Percentiles rank a stretch among this genome's conserved stretches.
Evolutionary conservation across 83 land plant species (phyloP).

Genomic region (Picea abies): DNA sequence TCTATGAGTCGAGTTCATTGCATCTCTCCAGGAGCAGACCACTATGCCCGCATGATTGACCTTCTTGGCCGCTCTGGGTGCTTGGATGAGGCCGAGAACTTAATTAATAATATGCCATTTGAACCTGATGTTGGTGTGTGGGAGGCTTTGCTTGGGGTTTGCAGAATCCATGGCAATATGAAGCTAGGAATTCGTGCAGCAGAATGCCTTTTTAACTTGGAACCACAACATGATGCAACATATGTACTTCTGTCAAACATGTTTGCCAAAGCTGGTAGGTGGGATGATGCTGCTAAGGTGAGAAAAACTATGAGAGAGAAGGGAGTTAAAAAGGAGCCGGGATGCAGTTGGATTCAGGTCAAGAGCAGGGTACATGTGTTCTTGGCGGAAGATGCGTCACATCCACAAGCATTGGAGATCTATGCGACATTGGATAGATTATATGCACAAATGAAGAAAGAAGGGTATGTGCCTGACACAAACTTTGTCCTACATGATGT

Average conservation of each 20-base stretch:
- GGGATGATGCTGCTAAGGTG: too few species aligned
- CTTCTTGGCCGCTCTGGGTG: not conserved
- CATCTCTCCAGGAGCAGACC: conserved; percentile 4
- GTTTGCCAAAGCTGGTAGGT: too few species aligned
- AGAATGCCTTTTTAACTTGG: conserved; percentile 8
- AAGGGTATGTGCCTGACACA: conserved; percentile 11
- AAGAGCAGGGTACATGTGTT: conserved; percentile 7
- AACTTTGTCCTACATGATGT: conserved; percentile 14
- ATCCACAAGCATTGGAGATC: conserved; percentile 12
- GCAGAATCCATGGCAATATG: too few species aligned
- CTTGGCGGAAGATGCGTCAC: conserved; percentile 6
- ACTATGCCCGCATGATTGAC: not conserved
- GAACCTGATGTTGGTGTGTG: too few species aligned
- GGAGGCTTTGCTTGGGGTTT: too few species aligned
- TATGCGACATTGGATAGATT: not conserved
- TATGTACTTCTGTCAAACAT: too few species aligned
- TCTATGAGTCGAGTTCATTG: not conserved
- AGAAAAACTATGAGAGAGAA: too few species aligned
- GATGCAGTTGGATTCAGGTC: too few species aligned
- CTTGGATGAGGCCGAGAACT: conserved; percentile 11
- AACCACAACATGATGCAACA: too few species aligned
- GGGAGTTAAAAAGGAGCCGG: too few species aligned
- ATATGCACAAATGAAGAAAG: not conserved
- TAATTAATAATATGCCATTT: not conserved
- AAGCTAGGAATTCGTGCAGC: conserved; percentile 9